A percentile compares a stretch with the other conserved stretches of the same genome.
These are phyloP conservation scores for Hypoxylon sp. DNA, from an alignment of 2,329 filamentous ascomycete genomes.

Conservation along the genomic window DNA sequence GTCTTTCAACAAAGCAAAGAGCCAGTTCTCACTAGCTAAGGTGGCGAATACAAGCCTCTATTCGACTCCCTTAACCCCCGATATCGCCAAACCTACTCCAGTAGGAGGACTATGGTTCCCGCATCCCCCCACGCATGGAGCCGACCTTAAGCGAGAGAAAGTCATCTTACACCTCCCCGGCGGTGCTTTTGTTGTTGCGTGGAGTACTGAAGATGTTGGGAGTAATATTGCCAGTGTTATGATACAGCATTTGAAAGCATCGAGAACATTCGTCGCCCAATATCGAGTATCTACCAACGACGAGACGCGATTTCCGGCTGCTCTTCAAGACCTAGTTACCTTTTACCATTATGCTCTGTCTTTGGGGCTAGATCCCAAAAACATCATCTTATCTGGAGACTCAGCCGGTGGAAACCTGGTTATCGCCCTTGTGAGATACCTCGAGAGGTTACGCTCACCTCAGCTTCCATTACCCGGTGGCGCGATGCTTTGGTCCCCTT, in stretches of 20 bases:
- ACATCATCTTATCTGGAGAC: conserved; percentile 31
- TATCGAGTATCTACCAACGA: conserved; percentile 26
- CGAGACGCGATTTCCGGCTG: conserved; percentile 31
- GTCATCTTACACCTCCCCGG: conserved; percentile 35
- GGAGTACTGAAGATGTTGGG: conserved; percentile 16
- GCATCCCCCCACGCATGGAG: background rate
- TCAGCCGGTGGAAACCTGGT: conserved; percentile 32
- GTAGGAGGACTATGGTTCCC: conserved; percentile 28
- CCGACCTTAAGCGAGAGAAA: conserved; percentile 16
- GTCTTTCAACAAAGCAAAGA: conserved; percentile 13
- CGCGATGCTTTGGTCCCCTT: conserved; percentile 33
- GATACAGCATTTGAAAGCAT: conserved; percentile 15
- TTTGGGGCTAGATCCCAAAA: conserved; percentile 17
- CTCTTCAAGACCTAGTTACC: conserved; percentile 34
- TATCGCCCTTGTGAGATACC: conserved; percentile 24
- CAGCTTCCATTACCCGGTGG: conserved; percentile 24
- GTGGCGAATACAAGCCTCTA: conserved; percentile 12
- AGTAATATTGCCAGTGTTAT: conserved; percentile 10
- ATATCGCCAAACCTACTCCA: conserved; percentile 14
- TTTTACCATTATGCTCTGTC: conserved; percentile 26
- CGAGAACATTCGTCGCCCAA: conserved; percentile 28
- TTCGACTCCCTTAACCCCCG: conserved; percentile 10
- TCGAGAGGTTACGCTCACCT: conserved; percentile 13
- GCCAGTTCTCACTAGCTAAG: conserved; percentile 23
- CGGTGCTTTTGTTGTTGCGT: conserved; percentile 36